phyloP scores from a whole-genome alignment of 441 rosid genomes.

The Sinapis alba region DNA sequence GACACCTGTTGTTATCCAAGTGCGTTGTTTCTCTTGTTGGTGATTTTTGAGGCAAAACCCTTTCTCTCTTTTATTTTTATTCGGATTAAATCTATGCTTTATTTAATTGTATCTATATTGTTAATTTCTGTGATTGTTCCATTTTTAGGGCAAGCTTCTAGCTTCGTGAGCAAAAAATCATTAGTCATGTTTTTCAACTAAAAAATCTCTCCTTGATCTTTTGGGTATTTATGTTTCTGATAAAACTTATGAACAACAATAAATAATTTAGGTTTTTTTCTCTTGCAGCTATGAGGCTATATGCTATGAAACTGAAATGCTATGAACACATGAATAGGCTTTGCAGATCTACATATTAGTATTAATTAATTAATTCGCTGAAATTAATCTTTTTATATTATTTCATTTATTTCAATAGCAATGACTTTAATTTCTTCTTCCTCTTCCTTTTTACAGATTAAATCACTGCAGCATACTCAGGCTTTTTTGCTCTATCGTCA shows the following conservation, averaged over 20 bases:
- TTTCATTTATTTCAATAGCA: constrained; percentile 22
- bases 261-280: constrained; percentile 27
- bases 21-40: constrained; percentile 52
- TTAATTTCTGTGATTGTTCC: constrained; percentile 8
- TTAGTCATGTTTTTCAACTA: constrained; percentile 10
- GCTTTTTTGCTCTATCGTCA: constrained; percentile 52
- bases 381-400: constrained; percentile 5
- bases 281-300: constrained; percentile 24
- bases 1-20: constrained; percentile 82
- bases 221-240: constrained; percentile 4
- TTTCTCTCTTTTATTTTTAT: constrained; percentile 52
- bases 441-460: constrained; percentile 42
- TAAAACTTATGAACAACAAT: constrained; percentile 24
- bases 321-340: constrained; percentile 29
- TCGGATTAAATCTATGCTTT: constrained; percentile 37
- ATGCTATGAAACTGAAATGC: constrained; percentile 17
- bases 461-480: constrained; percentile 57
- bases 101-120: constrained; percentile 44
- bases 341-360: constrained; percentile 45
- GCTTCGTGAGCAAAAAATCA: constrained; percentile 34
- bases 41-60: constrained; percentile 66
- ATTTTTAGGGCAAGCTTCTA: constrained; percentile 50
- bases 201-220: background rate
- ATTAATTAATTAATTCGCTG: constrained; percentile 39
- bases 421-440: constrained; percentile 31